These are phyloP conservation scores for Globisporangium lucens DNA, from an alignment of 352 stramenopile genomes.

Conservation along the genomic window DNA sequence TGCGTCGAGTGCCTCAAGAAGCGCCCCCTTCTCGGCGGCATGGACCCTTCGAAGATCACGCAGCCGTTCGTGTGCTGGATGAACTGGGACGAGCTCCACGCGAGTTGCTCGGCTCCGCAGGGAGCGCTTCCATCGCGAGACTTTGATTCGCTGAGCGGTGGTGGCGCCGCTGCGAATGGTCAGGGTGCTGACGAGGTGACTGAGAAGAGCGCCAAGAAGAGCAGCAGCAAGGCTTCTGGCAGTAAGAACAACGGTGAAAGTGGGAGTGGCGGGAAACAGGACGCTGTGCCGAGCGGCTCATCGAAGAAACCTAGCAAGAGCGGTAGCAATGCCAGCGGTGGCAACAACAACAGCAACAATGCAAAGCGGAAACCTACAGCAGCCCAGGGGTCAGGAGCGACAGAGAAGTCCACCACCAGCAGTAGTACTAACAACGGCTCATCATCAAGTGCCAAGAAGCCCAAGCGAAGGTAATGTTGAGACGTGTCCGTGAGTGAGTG, in stretches of 20 bases:
- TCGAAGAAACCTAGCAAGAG: slow-evolving; percentile 15
- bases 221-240: background rate
- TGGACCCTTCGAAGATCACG: slow-evolving; percentile 61
- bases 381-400: background rate
- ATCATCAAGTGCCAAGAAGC: slow-evolving; percentile 21
- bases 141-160: slow-evolving; percentile 7
- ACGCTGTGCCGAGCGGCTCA: background rate
- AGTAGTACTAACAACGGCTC: background rate
- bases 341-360: slow-evolving; percentile 1
- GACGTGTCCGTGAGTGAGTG: background rate
- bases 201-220: slow-evolving; percentile 20
- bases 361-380: slow-evolving; percentile 20
- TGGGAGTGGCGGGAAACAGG: slow-evolving; percentile 11
- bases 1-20: slow-evolving; percentile 74
- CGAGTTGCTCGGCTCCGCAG: slow-evolving; percentile 74
- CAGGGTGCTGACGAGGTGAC: slow-evolving; percentile 4
- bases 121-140: slow-evolving; percentile 27
- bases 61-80: slow-evolving; percentile 86
- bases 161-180: background rate
- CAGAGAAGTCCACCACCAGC: slow-evolving; percentile 16
- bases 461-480: slow-evolving; percentile 23
- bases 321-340: slow-evolving; percentile 13
- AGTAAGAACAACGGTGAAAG: background rate
- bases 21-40: slow-evolving; percentile 65
- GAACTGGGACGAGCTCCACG: slow-evolving; percentile 80